Evolutionary conservation across 345 rosid genomes (phyloP), one percentile per base, ranked within the genome.

Genomic region (Dovyalis caffra): DNA sequence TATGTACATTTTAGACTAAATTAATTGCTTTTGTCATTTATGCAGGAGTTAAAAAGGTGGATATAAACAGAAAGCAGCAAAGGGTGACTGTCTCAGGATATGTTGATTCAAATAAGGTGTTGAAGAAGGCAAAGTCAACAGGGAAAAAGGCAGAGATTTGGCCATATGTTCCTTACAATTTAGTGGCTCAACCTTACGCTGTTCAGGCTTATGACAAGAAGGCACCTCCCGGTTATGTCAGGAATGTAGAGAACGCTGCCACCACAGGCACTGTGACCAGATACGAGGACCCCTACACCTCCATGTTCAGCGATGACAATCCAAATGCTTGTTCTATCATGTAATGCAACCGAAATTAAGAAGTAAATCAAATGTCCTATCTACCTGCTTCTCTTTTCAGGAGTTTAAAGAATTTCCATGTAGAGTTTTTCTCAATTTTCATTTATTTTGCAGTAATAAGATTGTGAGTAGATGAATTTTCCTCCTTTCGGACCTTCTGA

Each of bases 61-160:
- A 88, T 72, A 84, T 93, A 77, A 90, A 91, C 92, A 89, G 93
- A 86, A 95, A 95, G 79, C 97, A 91, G 47, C 93, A 89, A 85
- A 95, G 90, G 85, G 99, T 89, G 82, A 87, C 86, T 21, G 99
- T 95, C 47, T 89, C 79, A 23, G 99, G 99, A 34, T 90, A 87
- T 77, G 91, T 83, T 16, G 99, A 95, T 58, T 78, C 92, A 43
- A 85, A 66, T 84, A 91, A 91, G 83, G 97, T 95, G 38, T 68
- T 95, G 79, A 90, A 91, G 88, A 90, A 86, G 85, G 99, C 98
- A 4, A 91, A 89, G 70, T 74, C 92, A 53, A 95, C 96, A 3
- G 98, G 99, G 76, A 95, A 95, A 82, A 95, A 79, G 81, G 92
- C 89, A 34, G 99, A 95, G 92, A 85, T 95, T 60, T 93, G 99